Conservation (phyloP, 2,329 filamentous ascomycete species). For the Tolypocladium pustulatum region DNA sequence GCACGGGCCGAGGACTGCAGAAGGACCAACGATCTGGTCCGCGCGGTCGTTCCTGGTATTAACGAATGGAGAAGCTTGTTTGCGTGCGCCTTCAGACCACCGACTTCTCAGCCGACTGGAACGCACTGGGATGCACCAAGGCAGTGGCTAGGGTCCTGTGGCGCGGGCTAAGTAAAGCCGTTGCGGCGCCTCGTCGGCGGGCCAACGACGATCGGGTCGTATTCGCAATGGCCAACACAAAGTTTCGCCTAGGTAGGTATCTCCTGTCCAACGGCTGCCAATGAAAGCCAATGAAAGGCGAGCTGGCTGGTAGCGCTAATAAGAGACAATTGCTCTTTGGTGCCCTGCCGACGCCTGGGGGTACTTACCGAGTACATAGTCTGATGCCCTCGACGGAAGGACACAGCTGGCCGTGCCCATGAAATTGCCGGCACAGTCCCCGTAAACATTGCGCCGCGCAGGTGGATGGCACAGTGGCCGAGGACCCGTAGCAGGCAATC, state of each 20-base stretch:
- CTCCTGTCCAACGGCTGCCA: background rate
- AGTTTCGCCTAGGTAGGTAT: background rate
- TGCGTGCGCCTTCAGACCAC: background rate
- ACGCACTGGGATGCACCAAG: background rate
- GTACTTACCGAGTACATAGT: background rate
- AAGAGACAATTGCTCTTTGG: background rate
- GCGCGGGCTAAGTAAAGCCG: background rate
- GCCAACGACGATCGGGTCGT: background rate
- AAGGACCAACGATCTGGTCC: background rate
- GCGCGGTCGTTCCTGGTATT: background rate
- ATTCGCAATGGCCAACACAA: background rate
- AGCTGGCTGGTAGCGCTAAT: background rate
- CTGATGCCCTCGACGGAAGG: background rate
- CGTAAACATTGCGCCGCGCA: background rate
- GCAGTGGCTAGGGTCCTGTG: background rate
- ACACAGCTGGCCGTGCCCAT: background rate
- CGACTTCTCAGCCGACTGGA: background rate
- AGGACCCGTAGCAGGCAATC: background rate
- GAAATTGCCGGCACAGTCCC: background rate
- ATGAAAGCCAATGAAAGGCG: background rate
- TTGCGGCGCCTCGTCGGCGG: background rate
- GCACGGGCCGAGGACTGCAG: too few species aligned
- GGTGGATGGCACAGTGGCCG: background rate
- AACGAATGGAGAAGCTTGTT: background rate
- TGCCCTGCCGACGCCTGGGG: background rate